phyloP scores from a whole-genome alignment of 805 yeast genomes.

The Nakazawaea siamensis region DNA sequence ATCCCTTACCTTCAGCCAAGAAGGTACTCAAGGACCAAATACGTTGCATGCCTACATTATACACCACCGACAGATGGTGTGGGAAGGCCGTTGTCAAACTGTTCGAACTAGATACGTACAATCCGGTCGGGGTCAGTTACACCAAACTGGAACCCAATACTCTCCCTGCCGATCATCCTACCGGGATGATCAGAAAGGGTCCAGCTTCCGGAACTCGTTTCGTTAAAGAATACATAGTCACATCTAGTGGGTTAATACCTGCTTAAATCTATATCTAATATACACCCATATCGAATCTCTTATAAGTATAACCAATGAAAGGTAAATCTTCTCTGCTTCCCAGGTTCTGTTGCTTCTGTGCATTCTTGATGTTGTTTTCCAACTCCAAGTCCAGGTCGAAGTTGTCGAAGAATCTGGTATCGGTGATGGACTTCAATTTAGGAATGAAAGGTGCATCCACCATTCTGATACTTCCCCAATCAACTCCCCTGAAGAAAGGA shows the following conservation, averaged over 20 bases:
- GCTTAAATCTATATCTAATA: conserved; percentile 1
- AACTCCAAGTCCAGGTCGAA: conserved; percentile 11
- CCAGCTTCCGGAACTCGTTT: neutral
- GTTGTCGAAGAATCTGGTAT: conserved; percentile 76
- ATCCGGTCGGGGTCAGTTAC: neutral
- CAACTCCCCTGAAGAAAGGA: conserved; percentile 93
- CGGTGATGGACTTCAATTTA: conserved; percentile 83
- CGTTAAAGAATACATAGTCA: conserved; percentile 10
- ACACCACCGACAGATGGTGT: conserved; percentile 26
- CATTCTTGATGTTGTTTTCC: conserved; percentile 6
- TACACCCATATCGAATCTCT: conserved; percentile 60
- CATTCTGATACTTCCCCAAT: conserved; percentile 81
- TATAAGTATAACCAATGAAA: conserved; percentile 94
- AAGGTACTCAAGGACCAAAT: conserved; percentile 23
- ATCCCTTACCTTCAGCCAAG: conserved; percentile 15
- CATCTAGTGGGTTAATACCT: conserved; percentile 8
- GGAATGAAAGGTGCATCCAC: conserved; percentile 95
- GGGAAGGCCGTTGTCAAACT: conserved; percentile 14
- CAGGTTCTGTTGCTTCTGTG: conserved; percentile 1
- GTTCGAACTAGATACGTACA: conserved; percentile 3
- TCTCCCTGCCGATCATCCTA: too few species aligned
- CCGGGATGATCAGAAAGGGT: neutral
- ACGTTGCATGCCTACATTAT: conserved; percentile 24
- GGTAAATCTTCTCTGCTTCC: conserved; percentile 84
- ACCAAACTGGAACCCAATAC: too few species aligned